Base-by-base conservation (phyloP, 371 early-diverging fungal species). In the Syncephalastrum racemosum region DNA sequence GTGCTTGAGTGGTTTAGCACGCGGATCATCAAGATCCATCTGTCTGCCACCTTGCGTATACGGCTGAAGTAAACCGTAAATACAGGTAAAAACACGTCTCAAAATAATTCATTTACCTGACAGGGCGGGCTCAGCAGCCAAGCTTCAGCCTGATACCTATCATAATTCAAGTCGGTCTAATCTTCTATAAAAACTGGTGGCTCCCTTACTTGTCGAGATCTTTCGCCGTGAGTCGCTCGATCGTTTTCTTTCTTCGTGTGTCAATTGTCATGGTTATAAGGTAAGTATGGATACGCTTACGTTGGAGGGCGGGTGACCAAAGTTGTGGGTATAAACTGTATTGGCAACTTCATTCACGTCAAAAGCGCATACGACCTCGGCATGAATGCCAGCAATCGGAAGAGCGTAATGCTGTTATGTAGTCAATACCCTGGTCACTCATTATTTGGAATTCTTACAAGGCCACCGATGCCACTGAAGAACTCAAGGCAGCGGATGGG, bases 41-140 rank as follows among this genome's bases (percentile, higher is more conserved):
- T 79, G 62, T 27, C 82, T 84, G 19, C 89, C 88, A 19, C 87
- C 88, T 27, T 86, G 79, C 0, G 90, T 90, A 57, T 86, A 91
- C 4, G 88, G 88, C 80, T 67, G 23, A 10, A 42, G 8, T 27
- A 47, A 6, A 20, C 14, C 19, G 20, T 22, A 51, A 31, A 10
- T 8, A 31, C 36, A 5, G 10, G 10, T 31, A 31, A 31, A 2
- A n/a, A n/a, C n/a, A n/a, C 19, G 42, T 12, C 51, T 50, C 23
- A 19, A 16, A 1, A 20, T 40, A 24, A 45, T 19, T 23, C 20
- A 24, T 23, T 43, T 59, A 68, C 71, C 67, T 95, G 96, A 56
- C 93, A 93, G 1, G 95, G 93, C 19, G 90, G 93, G 54, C 89
- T 89, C 57, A 92, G 70, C 10, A 91, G 71, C 94, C 94, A 92